Conservation (phyloP, 441 rosid species). For the Croton setiger region DNA sequence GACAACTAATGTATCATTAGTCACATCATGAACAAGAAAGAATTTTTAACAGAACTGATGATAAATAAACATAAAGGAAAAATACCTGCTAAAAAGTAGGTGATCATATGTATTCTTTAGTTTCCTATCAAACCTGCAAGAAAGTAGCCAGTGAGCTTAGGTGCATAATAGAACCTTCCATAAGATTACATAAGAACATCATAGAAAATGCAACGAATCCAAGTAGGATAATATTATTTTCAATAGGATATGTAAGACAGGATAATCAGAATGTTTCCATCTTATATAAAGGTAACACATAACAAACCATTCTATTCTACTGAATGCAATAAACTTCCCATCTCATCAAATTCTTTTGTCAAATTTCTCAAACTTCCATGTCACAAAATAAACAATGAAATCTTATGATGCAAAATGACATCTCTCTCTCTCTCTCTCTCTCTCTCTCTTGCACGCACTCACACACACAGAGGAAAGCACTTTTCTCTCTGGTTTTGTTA, state of each 20-base stretch:
- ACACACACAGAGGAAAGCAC: neutral
- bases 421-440: too few species aligned
- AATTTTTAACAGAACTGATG: neutral
- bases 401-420: too few species aligned
- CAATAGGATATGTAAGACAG: neutral
- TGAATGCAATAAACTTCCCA: constrained; percentile 4
- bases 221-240: neutral
- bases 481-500: neutral
- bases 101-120: constrained; percentile 83
- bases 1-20: neutral
- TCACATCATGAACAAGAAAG: neutral
- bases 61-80: constrained; percentile 6
- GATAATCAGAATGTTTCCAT: neutral
- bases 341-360: neutral
- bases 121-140: constrained; percentile 89
- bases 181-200: neutral
- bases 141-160: neutral
- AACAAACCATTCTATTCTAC: constrained; percentile 4
- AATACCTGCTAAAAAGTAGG: constrained; percentile 91
- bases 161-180: neutral
- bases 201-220: neutral
- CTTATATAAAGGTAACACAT: neutral
- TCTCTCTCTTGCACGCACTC: too few species aligned
- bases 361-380: neutral
- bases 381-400: neutral